These are phyloP conservation scores for Arctium lappa DNA, from an alignment of 129 eudicot genomes.

Conservation along the genomic window DNA sequence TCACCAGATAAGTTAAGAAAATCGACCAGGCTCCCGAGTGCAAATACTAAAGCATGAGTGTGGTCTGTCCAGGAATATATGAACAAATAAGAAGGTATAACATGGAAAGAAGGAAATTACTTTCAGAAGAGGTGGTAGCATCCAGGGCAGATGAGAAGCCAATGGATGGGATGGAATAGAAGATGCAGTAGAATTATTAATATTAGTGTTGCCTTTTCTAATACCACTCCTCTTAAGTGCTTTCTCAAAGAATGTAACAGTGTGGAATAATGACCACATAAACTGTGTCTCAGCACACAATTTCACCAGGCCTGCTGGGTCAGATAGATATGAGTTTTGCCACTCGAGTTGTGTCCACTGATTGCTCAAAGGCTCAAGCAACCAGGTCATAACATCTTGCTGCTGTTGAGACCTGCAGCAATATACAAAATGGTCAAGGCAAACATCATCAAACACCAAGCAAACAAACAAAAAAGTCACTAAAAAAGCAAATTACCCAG, in stretches of 20 bases:
- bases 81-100: not conserved
- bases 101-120: slow-evolving; percentile 39
- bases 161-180: slow-evolving; percentile 67
- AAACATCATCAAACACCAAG: slow-evolving; percentile 6
- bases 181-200: slow-evolving; percentile 33
- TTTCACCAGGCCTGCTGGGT: slow-evolving; percentile 71
- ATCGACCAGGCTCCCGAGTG: too few relatives aligned
- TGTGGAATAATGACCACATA: slow-evolving; percentile 97
- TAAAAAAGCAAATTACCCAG: slow-evolving; percentile 55
- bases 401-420: slow-evolving; percentile 80
- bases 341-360: slow-evolving; percentile 91
- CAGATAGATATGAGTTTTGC: slow-evolving; percentile 86
- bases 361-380: slow-evolving; percentile 93
- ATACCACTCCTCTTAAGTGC: slow-evolving; percentile 91
- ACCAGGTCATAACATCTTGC: slow-evolving; percentile 93
- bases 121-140: slow-evolving; percentile 96
- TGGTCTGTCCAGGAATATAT: not conserved
- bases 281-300: slow-evolving; percentile 73
- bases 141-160: slow-evolving; percentile 90
- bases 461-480: slow-evolving; percentile 7
- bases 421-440: slow-evolving; percentile 6
- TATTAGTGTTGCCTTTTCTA: slow-evolving; percentile 44
- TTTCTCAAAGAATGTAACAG: slow-evolving; percentile 94
- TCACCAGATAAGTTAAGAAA: not conserved
- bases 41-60: not conserved